Evolutionary conservation across 2,329 filamentous ascomycete genomes (phyloP).

Genomic region (Stagonosporopsis cucurbitacearum): DNA sequence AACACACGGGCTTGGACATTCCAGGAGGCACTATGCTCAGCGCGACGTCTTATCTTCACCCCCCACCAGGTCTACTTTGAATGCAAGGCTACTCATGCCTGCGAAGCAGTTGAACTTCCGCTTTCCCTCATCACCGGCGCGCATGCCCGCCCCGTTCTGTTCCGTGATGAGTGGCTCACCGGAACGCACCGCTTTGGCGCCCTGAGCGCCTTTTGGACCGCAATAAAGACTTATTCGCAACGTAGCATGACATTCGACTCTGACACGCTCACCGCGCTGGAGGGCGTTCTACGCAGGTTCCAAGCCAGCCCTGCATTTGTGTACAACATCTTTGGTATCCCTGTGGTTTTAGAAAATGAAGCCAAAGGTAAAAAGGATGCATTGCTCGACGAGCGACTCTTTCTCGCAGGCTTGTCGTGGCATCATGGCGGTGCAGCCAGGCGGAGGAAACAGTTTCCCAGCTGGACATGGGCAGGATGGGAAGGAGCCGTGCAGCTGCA

Average conservation of each 20-base stretch:
- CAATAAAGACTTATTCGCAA: conserved; percentile 9
- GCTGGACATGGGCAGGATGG: conserved; percentile 21
- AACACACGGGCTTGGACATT: conserved; percentile 23
- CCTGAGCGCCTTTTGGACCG: conserved; percentile 5
- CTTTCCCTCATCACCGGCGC: conserved; percentile 2
- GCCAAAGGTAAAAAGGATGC: conserved; percentile 1
- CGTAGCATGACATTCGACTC: conserved; percentile 14
- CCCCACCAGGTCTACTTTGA: conserved; percentile 22
- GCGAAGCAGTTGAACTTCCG: conserved; percentile 15
- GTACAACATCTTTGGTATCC: conserved; percentile 15
- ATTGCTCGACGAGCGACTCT: background rate
- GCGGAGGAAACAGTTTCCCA: conserved; percentile 12
- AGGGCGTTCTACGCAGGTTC: conserved; percentile 12
- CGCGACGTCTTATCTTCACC: conserved; percentile 22
- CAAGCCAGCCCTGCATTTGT: conserved; percentile 9
- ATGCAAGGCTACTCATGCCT: conserved; percentile 20
- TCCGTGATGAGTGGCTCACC: conserved; percentile 8
- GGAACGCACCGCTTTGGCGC: conserved; percentile 10
- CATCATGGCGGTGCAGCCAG: background rate
- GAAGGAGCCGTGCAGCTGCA: conserved; percentile 9
- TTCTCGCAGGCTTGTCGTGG: conserved; percentile 9
- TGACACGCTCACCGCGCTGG: conserved; percentile 10
- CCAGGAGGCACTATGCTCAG: conserved; percentile 21
- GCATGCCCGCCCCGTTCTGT: conserved; percentile 8
- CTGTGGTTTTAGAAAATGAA: background rate